Evolutionary conservation across 305 asterid species (phyloP).

Genomic region (Andrographis paniculata): DNA sequence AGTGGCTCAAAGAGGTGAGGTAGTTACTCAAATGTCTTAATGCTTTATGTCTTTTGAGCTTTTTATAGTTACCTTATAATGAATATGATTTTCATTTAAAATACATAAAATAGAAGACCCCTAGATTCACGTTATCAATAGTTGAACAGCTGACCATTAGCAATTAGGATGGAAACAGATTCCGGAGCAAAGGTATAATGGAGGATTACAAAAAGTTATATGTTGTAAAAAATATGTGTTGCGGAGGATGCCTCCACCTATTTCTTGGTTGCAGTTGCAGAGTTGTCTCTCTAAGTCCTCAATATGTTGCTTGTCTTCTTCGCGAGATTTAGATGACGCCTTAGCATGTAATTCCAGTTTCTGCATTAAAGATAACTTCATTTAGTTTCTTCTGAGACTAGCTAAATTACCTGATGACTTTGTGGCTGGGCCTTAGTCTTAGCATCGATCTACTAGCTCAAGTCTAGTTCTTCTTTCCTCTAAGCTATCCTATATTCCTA

Average conservation of each 20-base stretch:
- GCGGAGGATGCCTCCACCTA: slow-evolving; percentile 45
- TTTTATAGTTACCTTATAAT: not conserved
- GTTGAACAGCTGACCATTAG: not conserved
- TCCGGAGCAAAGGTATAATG: not conserved
- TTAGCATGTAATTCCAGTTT: slow-evolving; percentile 60
- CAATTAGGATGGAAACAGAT: slow-evolving; percentile 5
- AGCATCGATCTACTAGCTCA: no score
- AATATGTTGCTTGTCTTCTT: slow-evolving; percentile 63
- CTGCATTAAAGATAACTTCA: slow-evolving; percentile 33
- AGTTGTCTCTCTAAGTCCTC: slow-evolving; percentile 77
- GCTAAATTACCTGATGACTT: not conserved
- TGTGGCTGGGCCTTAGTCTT: no score
- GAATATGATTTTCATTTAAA: not conserved
- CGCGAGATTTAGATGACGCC: slow-evolving; percentile 47
- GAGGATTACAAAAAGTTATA: not conserved
- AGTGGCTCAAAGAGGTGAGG: not conserved
- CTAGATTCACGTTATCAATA: not conserved
- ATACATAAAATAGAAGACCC: not conserved
- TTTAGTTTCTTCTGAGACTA: slow-evolving; percentile 17
- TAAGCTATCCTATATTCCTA: no score
- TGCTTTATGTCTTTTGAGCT: not conserved
- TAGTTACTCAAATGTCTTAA: not conserved
- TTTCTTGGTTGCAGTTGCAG: slow-evolving; percentile 67
- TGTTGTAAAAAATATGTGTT: slow-evolving; percentile 8
- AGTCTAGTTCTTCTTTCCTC: no score